A percentile compares a stretch with the other conserved stretches of the same genome.
phyloP scores from a whole-genome alignment of 441 rosid genomes.

The Euphorbia corollata region DNA sequence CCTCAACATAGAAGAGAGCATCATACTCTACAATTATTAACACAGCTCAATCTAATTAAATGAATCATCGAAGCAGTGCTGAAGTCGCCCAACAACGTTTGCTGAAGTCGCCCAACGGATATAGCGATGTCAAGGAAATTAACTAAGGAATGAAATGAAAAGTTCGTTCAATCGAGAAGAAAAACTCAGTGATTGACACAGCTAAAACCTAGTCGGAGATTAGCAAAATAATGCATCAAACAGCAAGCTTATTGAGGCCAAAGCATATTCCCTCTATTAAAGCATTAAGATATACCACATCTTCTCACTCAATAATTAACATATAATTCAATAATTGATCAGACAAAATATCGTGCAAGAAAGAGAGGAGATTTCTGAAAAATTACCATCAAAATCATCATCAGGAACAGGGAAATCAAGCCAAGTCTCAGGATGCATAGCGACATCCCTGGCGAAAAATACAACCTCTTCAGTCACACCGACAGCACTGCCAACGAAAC shows the following conservation, averaged over 20 bases:
- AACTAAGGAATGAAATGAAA: not conserved
- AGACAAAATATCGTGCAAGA: too few relatives aligned
- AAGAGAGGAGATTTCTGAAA: too few relatives aligned
- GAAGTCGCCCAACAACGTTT: not conserved
- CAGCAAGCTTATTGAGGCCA: not conserved
- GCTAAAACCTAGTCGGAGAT: conserved; percentile 3
- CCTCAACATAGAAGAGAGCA: too few relatives aligned
- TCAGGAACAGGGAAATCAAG: conserved; percentile 69
- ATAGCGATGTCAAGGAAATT: not conserved
- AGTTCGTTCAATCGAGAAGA: not conserved
- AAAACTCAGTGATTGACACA: not conserved
- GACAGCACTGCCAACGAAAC: conserved; percentile 36
- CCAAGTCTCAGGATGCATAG: conserved; percentile 92
- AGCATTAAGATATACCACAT: not conserved
- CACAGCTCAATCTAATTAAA: too few relatives aligned
- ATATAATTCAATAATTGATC: not conserved
- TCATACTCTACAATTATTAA: too few relatives aligned
- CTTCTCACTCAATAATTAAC: not conserved
- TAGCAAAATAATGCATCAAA: not conserved
- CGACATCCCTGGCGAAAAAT: conserved; percentile 58
- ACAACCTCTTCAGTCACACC: conserved; percentile 84
- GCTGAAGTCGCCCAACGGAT: not conserved
- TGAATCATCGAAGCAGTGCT: not conserved
- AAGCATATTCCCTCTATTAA: not conserved
- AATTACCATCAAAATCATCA: conserved; percentile 56